Conservation (phyloP, 768 basidiomycete genomes). For the Phallus indusiatus region DNA sequence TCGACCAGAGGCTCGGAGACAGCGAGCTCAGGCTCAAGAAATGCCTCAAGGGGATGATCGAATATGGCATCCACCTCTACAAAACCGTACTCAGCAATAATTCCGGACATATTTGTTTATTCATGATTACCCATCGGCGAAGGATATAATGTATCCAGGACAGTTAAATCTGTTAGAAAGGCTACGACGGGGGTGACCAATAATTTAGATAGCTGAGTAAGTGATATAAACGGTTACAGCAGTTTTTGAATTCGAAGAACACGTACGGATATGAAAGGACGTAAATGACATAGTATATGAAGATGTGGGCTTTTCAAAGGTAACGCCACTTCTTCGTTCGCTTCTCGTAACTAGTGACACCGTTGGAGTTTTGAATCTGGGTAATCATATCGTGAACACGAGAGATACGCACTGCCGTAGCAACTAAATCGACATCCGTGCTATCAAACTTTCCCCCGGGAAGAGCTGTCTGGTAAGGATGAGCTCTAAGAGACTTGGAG, state of each 20-base stretch:
- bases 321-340: slow-evolving; percentile 74
- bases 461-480: slow-evolving; percentile 74
- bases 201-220: slow-evolving; percentile 51
- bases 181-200: slow-evolving; percentile 77
- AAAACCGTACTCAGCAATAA: background rate
- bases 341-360: slow-evolving; percentile 62
- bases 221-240: background rate
- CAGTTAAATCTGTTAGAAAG: slow-evolving; percentile 42
- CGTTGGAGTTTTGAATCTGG: slow-evolving; percentile 1
- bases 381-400: background rate
- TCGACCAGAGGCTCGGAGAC: slow-evolving; percentile 37
- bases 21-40: slow-evolving; percentile 51
- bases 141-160: slow-evolving; percentile 46
- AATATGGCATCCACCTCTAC: slow-evolving; percentile 73
- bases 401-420: slow-evolving; percentile 60
- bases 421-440: slow-evolving; percentile 47
- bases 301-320: slow-evolving; percentile 48
- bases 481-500: slow-evolving; percentile 62
- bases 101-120: background rate
- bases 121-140: slow-evolving; percentile 28
- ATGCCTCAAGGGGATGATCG: slow-evolving; percentile 63
- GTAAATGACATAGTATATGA: slow-evolving; percentile 49
- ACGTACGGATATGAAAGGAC: slow-evolving; percentile 35
- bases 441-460: slow-evolving; percentile 76
- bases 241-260: background rate